phyloP scores from a whole-genome alignment of 805 yeast species.

The Starmerella kuoi region DNA sequence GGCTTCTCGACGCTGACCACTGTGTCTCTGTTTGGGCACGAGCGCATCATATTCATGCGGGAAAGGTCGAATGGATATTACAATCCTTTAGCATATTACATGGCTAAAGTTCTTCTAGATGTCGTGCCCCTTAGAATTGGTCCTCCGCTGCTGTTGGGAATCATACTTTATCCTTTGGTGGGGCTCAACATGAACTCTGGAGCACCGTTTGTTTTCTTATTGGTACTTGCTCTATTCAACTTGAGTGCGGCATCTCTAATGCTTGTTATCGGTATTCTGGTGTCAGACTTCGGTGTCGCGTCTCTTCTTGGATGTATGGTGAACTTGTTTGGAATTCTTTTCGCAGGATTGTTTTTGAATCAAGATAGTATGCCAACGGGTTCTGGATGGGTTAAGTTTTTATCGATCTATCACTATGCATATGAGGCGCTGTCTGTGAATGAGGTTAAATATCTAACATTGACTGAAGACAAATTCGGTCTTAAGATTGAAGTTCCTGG shows the following conservation, averaged over 20 bases:
- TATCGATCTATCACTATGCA: constrained; percentile 89
- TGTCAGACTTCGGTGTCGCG: constrained; percentile 85
- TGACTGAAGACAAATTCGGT: constrained; percentile 83
- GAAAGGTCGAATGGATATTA: constrained; percentile 94
- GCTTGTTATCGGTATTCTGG: constrained; percentile 72
- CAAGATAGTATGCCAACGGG: constrained; percentile 48
- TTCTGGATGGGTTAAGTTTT: constrained; percentile 55
- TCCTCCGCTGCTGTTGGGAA: constrained; percentile 76
- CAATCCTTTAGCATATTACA: constrained; percentile 71
- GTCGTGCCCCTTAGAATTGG: constrained; percentile 80
- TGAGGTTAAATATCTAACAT: constrained; percentile 75
- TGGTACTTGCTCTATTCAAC: constrained; percentile 69
- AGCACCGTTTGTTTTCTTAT: constrained; percentile 57
- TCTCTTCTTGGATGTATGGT: constrained; percentile 77
- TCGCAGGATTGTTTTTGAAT: constrained; percentile 89
- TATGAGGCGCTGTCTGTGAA: constrained; percentile 87
- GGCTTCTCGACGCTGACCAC: constrained; percentile 93
- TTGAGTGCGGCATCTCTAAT: constrained; percentile 76
- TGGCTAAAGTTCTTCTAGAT: constrained; percentile 79
- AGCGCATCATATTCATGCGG: constrained; percentile 76
- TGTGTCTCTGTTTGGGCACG: constrained; percentile 74
- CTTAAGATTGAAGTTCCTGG: constrained; percentile 94
- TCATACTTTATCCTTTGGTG: constrained; percentile 79
- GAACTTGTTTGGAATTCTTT: constrained; percentile 69
- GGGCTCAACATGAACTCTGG: constrained; percentile 71